Percentiles rank a stretch among this genome's conserved stretches.
phyloP scores from a whole-genome alignment of 257 asterid species.

The Ligustrum vulgare region DNA sequence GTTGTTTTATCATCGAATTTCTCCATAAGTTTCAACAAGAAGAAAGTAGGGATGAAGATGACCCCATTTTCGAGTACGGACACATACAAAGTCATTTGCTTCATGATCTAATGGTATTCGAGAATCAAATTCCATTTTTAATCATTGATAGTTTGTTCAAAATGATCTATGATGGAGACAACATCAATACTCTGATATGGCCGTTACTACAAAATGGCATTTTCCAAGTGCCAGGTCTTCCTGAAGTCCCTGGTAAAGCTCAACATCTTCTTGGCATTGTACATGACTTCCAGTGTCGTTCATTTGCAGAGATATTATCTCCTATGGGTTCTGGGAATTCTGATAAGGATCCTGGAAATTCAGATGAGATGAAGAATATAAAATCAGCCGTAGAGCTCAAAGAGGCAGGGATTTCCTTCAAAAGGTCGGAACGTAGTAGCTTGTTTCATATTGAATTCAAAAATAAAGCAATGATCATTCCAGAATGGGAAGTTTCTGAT shows the following conservation, averaged over 20 bases:
- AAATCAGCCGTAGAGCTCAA: background rate
- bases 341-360: background rate
- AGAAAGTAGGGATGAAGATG: conserved; percentile 1
- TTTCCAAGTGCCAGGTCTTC: background rate
- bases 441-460: conserved; percentile 10
- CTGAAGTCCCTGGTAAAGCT: background rate
- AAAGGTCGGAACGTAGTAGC: background rate
- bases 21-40: background rate
- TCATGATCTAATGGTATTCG: conserved; percentile 2
- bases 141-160: background rate
- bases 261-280: conserved; percentile 19
- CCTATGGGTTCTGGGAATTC: background rate
- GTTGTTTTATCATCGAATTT: conserved; percentile 17
- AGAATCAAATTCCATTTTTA: conserved; percentile 17
- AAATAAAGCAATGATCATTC: conserved; percentile 14
- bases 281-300: conserved; percentile 2
- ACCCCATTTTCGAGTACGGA: background rate
- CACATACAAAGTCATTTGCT: background rate
- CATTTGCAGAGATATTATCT: background rate
- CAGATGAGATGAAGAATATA: background rate
- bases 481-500: background rate
- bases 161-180: conserved; percentile 7
- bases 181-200: background rate
- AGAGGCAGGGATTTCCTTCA: conserved; percentile 17
- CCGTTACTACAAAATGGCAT: background rate